Evolutionary conservation across 495 filamentous ascomycete species (phyloP), one percentile per base, ranked within the genome.

Genomic region (Hypoxylon trugodes): DNA sequence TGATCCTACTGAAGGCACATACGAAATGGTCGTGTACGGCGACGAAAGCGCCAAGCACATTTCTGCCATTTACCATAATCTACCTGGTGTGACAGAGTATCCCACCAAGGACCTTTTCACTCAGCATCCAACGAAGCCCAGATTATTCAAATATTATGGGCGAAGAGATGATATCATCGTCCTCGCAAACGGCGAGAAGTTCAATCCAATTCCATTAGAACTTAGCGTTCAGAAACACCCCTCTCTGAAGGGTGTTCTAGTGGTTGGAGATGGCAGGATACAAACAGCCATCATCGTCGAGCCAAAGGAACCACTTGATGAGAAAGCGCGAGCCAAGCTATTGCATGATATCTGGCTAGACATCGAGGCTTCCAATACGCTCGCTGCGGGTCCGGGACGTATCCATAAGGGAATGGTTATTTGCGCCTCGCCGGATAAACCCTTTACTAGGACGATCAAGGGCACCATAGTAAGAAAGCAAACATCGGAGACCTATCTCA

Each of bases 161-260:
- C 71, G 83, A n/a, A n/a, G n/a, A n/a, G n/a, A n/a, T n/a, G 33
- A 41, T 9, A 22, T 41, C 38, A 22, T 87, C 41, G 81, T 84
- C 0, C 71, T 86, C n/a, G 71, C 69, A 4, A 84, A 81, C 56
- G 83, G 81, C 4, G 79, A 86, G 57, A 86, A 85, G 61, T 40
- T 81, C 9, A 82, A 83, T 51, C 82, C 83, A 0, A 60, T 88
- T 4, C 74, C 80, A 0, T 79, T 88, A 18, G 88, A 90, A 66
- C 79, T 81, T 1, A 63, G 63, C 1, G 78, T 90, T 18, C 80
- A 82, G 43, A 73, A 82, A 16, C 71, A 83, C 45, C 68, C 73
- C 2, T 57, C 79, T 0, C 69, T 89, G 2, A 70, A 79, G 24
- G 88, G 89, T 48, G 84, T 79, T 4, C 70, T 87, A 1, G 77